phyloP scores from a whole-genome alignment of 164 flowering plant species.

The Magnolia sinica region DNA sequence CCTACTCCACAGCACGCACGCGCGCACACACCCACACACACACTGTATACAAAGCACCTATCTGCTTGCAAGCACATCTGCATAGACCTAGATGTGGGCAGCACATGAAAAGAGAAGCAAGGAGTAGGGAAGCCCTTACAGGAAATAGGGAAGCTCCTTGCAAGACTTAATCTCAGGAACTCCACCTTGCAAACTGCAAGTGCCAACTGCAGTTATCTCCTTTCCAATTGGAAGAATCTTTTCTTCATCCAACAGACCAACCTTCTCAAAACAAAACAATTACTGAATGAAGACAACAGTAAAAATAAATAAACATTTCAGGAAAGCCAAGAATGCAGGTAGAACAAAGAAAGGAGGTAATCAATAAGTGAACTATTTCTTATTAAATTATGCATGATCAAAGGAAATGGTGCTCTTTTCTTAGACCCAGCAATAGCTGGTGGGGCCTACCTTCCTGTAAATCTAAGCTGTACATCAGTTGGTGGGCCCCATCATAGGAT shows the following conservation, averaged over 20 bases:
- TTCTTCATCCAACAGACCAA: conserved; percentile 82
- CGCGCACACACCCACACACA: too few species aligned
- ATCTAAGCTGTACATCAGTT: neutral
- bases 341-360: neutral
- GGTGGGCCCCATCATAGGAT: neutral
- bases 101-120: neutral
- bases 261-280: conserved; percentile 35
- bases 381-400: too few species aligned
- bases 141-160: conserved; percentile 74
- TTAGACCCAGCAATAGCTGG: neutral
- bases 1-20: too few species aligned
- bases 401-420: neutral
- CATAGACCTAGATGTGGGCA: neutral
- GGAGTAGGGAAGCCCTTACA: conserved; percentile 42
- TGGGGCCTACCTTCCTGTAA: neutral
- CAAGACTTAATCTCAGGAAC: conserved; percentile 63
- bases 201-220: conserved; percentile 73
- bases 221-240: conserved; percentile 83
- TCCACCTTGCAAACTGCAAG: conserved; percentile 58
- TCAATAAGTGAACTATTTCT: neutral
- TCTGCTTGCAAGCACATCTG: too few species aligned
- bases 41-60: too few species aligned
- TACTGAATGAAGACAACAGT: neutral
- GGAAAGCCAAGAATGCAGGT: neutral
- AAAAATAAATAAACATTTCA: neutral